These are phyloP conservation scores for Termitomyces sp. DNA, from an alignment of 768 basidiomycete species.

Conservation along the genomic window DNA sequence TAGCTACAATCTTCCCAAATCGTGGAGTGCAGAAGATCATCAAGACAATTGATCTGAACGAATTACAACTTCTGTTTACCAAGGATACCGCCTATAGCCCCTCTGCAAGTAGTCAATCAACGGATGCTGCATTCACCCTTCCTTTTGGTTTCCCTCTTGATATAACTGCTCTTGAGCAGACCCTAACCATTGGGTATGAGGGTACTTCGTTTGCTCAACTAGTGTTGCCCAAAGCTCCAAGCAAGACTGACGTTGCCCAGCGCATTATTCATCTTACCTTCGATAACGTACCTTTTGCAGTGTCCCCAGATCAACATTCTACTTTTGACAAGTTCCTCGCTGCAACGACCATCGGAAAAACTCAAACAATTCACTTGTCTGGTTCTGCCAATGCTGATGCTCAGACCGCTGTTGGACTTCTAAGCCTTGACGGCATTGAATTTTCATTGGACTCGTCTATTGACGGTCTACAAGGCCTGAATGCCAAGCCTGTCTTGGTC, in stretches of 20 bases:
- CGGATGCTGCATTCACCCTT: constrained; percentile 57
- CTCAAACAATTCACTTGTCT: constrained; percentile 42
- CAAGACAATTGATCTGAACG: constrained; percentile 53
- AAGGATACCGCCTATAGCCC: constrained; percentile 52
- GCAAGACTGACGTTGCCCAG: constrained; percentile 53
- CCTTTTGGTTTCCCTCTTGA: constrained; percentile 70
- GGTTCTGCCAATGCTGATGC: constrained; percentile 54
- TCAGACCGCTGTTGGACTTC: constrained; percentile 58
- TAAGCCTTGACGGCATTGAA: constrained; percentile 48
- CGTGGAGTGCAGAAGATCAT: constrained; percentile 58
- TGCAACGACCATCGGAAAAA: constrained; percentile 45
- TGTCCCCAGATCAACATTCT: constrained; percentile 38
- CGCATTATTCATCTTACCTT: constrained; percentile 61
- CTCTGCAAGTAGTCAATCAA: constrained; percentile 49
- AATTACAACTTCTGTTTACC: constrained; percentile 56
- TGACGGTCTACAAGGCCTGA: constrained; percentile 59
- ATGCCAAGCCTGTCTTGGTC: constrained; percentile 50
- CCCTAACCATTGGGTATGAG: constrained; percentile 45
- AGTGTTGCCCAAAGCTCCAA: constrained; percentile 49
- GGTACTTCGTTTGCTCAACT: constrained; percentile 56
- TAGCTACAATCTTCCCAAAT: constrained; percentile 58
- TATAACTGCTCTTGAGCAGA: constrained; percentile 55
- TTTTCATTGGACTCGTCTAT: constrained; percentile 57
- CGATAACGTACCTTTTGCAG: constrained; percentile 51
- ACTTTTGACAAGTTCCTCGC: constrained; percentile 60